These are phyloP conservation scores for Pythium grandisporangium DNA, from an alignment of 352 stramenopile species.

Conservation along the genomic window DNA sequence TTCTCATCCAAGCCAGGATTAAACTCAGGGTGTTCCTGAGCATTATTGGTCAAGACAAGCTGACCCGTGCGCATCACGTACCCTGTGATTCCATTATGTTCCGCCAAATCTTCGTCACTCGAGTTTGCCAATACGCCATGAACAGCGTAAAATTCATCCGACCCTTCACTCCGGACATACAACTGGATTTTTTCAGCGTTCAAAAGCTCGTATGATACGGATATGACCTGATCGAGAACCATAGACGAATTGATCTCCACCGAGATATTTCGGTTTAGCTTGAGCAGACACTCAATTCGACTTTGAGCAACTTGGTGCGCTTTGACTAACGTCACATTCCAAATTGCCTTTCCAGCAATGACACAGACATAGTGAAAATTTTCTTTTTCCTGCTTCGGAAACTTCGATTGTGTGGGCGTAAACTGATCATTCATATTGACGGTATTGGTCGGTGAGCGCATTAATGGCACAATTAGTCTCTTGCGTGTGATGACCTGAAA, in stretches of 20 bases:
- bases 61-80: constrained; percentile 23
- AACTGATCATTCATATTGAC: constrained; percentile 4
- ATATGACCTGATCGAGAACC: constrained; percentile 27
- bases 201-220: constrained; percentile 28
- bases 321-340: constrained; percentile 23
- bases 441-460: constrained; percentile 5
- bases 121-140: constrained; percentile 4
- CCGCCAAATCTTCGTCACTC: constrained; percentile 23
- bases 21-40: constrained; percentile 19
- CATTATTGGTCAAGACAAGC: constrained; percentile 20
- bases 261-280: constrained; percentile 29
- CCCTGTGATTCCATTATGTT: constrained; percentile 21
- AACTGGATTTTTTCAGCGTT: constrained; percentile 22
- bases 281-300: constrained; percentile 26
- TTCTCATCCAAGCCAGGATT: constrained; percentile 17
- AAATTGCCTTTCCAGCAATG: constrained; percentile 26
- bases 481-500: constrained; percentile 54
- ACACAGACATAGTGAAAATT: constrained; percentile 29
- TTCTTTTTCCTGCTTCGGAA: constrained; percentile 21
- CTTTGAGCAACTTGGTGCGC: constrained; percentile 20
- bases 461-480: constrained; percentile 2
- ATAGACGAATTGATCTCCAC: constrained; percentile 19
- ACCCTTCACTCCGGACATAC: constrained; percentile 25
- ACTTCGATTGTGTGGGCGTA: constrained; percentile 14
- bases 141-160: constrained; percentile 16